phyloP scores from a whole-genome alignment of 148 eudicot species.

The Polygonum aviculare region DNA sequence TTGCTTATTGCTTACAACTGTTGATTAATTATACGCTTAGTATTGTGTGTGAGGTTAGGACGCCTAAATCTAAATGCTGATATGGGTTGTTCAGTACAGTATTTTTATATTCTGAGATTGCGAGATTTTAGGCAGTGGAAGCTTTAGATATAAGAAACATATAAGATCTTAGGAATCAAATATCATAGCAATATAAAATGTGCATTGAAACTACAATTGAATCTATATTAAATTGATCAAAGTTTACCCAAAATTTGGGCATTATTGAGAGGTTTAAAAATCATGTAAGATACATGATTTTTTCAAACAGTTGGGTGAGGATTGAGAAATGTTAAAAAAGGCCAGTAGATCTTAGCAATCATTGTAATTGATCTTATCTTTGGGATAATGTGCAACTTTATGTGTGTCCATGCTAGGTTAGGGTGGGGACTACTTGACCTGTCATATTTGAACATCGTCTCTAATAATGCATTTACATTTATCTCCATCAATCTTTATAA shows the following conservation, averaged over 20 bases:
- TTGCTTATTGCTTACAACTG: background rate
- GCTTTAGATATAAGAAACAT: background rate
- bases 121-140: background rate
- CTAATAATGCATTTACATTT: background rate
- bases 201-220: background rate
- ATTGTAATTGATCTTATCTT: background rate
- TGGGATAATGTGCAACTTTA: background rate
- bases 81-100: background rate
- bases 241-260: background rate
- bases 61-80: background rate
- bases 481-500: background rate
- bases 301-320: background rate
- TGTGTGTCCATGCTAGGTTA: background rate
- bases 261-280: background rate
- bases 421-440: slow-evolving; percentile 4
- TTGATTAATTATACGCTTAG: background rate
- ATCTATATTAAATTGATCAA: background rate
- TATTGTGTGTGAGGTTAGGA: background rate
- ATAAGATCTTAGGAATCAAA: background rate
- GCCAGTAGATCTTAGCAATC: background rate
- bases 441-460: background rate
- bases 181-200: background rate
- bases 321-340: background rate
- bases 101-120: background rate
- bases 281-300: background rate